Evolutionary conservation across 768 basidiomycete genomes (phyloP), one percentile per base, ranked within the genome.

Genomic region (Amanita fuliginea): DNA sequence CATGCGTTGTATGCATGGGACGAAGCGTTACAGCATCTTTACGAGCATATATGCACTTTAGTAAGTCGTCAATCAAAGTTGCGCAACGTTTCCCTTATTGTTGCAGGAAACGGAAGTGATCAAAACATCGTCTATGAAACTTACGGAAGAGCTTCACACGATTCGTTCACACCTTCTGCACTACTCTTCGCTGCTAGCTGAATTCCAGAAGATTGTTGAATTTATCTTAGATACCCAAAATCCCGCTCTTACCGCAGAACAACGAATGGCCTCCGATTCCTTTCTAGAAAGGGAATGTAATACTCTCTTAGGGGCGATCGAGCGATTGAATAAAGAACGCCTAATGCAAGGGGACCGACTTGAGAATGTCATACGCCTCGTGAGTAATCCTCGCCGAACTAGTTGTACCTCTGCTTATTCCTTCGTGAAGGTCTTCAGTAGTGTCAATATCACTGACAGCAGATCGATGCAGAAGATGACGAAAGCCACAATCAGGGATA

Each of bases 1-100:
- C 75, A 80, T 45, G 73, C 77, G 3, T 54, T 81, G 54, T 81
- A 81, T 54, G 74, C 75, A 0, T 81, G 78, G 77, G 79, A 81
- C 49, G 71, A 81, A 57, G 68, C 77, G 0, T 58, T 81, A 3
- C 78, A 80, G 53, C 61, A 64, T 40, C 60, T 81, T 10, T 80
- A 79, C 46, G 54, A 62, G 1, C 72, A 79, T 54, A 71, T 81
- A 43, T 74, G 67, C 51, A 60, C 54, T 32, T 62, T 80, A 40
- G 78, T 78, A 53, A 54, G 71, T 56, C 19, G 42, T 18, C 2
- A 13, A 16, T 5, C 19, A 44, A 28, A 13, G 14, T 45, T 3
- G 7, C n/a, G 18, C 7, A 13, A 42, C 16, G 9, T 3, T 3
- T 4, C 36, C 21, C 39, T 40, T 5, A 40, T 40, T 19, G 4